Evolutionary conservation across 169 alveolate species (phyloP).

Genomic region (Eimeria mitis): DNA sequence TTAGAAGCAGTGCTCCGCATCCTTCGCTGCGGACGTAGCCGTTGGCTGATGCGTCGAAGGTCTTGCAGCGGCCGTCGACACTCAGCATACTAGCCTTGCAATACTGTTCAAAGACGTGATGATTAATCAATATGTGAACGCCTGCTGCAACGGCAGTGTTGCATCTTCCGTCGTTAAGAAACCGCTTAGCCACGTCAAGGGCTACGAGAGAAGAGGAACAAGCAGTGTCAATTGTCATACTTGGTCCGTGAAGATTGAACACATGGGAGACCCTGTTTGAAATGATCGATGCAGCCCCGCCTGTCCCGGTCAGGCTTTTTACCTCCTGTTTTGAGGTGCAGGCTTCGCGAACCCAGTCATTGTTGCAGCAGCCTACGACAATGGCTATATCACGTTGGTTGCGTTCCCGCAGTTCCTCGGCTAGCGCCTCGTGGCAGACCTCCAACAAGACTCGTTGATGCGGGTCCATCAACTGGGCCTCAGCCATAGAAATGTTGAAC

Average conservation of each 20-base stretch:
- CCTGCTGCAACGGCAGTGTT: conserved; percentile 85
- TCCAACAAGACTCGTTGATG: conserved; percentile 88
- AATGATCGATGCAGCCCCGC: conserved; percentile 85
- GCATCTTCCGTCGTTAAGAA: conserved; percentile 21
- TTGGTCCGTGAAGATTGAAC: conserved; percentile 85
- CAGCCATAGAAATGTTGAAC: conserved; percentile 83
- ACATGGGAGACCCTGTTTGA: conserved; percentile 86
- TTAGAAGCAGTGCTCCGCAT: conserved; percentile 84
- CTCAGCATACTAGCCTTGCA: conserved; percentile 86
- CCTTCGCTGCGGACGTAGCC: conserved; percentile 88
- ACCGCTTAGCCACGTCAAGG: conserved; percentile 83
- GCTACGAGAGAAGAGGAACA: conserved; percentile 89
- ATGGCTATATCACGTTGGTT: conserved; percentile 75
- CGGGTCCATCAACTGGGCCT: conserved; percentile 87
- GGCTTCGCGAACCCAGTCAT: conserved; percentile 84
- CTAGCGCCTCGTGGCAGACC: conserved; percentile 82
- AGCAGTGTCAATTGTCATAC: conserved; percentile 89
- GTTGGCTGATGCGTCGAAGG: conserved; percentile 87
- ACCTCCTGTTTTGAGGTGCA: conserved; percentile 28
- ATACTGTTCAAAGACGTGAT: conserved; percentile 82
- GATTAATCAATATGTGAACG: conserved; percentile 81
- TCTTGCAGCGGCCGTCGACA: conserved; percentile 83
- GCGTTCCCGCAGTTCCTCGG: neutral
- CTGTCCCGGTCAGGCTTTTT: conserved; percentile 83
- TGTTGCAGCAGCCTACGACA: conserved; percentile 86